These are phyloP conservation scores for Fomitopsis schrenkii DNA, from an alignment of 1,284 basidiomycete genomes.

Conservation along the genomic window DNA sequence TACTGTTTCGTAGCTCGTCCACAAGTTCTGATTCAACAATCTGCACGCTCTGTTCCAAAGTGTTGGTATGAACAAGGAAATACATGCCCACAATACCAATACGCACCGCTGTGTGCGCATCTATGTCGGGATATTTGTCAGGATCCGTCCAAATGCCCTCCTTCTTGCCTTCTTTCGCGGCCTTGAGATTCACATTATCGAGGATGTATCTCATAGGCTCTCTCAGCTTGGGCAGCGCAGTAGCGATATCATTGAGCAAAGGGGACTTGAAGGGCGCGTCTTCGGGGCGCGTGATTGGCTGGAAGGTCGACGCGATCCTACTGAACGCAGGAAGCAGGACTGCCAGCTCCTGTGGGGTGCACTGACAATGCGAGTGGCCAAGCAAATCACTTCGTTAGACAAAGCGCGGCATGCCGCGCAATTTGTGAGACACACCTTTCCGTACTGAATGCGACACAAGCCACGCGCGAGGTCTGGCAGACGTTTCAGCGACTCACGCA, in stretches of 20 bases:
- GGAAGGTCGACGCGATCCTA: conserved; percentile 69
- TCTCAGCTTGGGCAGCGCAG: conserved; percentile 63
- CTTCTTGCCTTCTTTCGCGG: conserved; percentile 69
- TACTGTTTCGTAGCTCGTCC: conserved; percentile 73
- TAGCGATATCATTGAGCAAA: conserved; percentile 72
- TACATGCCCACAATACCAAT: neutral
- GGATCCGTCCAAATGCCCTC: conserved; percentile 72
- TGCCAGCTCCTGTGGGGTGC: conserved; percentile 82
- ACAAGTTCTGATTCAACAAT: conserved; percentile 69
- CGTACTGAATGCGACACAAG: conserved; percentile 86
- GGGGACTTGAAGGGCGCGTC: conserved; percentile 58
- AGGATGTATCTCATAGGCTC: conserved; percentile 56
- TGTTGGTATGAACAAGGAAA: neutral
- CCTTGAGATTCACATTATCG: conserved; percentile 54
- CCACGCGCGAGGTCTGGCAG: conserved; percentile 91
- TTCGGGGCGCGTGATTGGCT: conserved; percentile 36
- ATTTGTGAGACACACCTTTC: conserved; percentile 51
- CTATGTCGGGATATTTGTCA: conserved; percentile 67
- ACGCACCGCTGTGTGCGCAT: conserved; percentile 42
- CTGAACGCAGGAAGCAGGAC: conserved; percentile 75
- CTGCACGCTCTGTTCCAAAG: conserved; percentile 43
- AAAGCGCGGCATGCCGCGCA: neutral
- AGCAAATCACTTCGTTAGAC: neutral
- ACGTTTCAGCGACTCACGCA: conserved; percentile 69
- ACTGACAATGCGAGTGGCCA: conserved; percentile 37